Conservation (phyloP, 371 early-diverging fungal species). For the Mucor indicus region DNA sequence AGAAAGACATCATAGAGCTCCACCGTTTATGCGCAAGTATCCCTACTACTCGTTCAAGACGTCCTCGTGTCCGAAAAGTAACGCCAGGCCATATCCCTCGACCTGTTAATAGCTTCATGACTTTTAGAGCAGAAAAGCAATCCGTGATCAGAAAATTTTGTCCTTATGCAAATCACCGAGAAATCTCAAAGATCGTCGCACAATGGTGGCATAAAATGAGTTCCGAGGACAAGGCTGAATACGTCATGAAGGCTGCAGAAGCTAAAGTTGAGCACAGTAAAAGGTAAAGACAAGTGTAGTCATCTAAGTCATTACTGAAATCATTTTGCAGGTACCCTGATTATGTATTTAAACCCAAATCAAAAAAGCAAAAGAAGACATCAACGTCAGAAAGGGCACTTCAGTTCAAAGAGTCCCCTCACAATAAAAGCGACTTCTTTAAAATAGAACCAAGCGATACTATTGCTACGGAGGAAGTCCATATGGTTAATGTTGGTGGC, state of each 20-base stretch:
- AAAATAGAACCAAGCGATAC: too few relatives aligned
- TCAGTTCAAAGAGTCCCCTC: too few relatives aligned
- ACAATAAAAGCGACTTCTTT: too few relatives aligned
- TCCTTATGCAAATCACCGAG: conserved; percentile 65
- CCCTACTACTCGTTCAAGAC: conserved; percentile 11
- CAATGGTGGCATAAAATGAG: conserved; percentile 62
- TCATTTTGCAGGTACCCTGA: conserved; percentile 49
- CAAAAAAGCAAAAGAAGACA: conserved; percentile 41
- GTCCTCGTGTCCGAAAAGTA: conserved; percentile 16
- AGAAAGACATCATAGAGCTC: conserved; percentile 10
- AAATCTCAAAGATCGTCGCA: conserved; percentile 63
- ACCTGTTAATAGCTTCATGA: conserved; percentile 61
- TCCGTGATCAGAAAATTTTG: conserved; percentile 52
- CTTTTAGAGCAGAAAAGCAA: conserved; percentile 64
- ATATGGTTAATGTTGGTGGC: too few relatives aligned
- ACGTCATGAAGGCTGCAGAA: conserved; percentile 49
- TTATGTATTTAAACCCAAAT: conserved; percentile 69
- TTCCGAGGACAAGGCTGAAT: conserved; percentile 51
- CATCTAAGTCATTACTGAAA: conserved; percentile 25
- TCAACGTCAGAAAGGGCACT: too few relatives aligned
- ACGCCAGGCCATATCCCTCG: conserved; percentile 38
- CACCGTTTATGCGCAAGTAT: neutral
- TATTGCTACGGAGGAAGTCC: too few relatives aligned
- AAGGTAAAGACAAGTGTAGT: conserved; percentile 34
- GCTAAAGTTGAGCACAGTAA: conserved; percentile 56